Base-by-base conservation (phyloP, 257 asterid species). In the Jaltomata sinuosa region DNA sequence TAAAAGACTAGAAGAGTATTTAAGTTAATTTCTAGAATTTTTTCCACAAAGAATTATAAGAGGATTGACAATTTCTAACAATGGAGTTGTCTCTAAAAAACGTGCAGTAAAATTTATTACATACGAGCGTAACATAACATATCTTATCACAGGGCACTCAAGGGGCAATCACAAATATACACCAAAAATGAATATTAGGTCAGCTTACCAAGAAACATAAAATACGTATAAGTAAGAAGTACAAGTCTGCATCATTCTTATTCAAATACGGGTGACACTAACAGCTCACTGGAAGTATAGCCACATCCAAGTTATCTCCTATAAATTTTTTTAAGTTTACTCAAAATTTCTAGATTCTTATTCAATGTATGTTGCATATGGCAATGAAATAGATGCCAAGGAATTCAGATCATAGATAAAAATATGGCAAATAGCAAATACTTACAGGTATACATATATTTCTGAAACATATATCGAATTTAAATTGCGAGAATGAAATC, bases 261-360 rank as follows among this genome's bases (percentile, higher is more conserved):
- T 61, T 31, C 36, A 18, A 31, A 61, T 16, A 25, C 10, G 4
- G 19, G 36, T 27, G 69, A 16, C 69, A 25, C 27, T 38, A 61
- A 61, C 32, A 40, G 47, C 40, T 84, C 83, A 91, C 88, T 89
- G 92, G 83, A 85, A 87, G 88, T 31, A 92, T 90, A 18, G 94
- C 94, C 79, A 91, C 94, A 69, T 92, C 95, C 91, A 92, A 88
- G 91, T 92, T 88, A 86, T 92, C 95, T 29, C 95, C 95, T 59
- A 92, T 88, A 93, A 93, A n/a, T n/a, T 81, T 90, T 91, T 85
- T 86, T 90, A 86, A 92, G 94, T 79, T 90, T 92, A 27, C 88
- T 89, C 86, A 92, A 84, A 8, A 42, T 42, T 8, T 42, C 11
- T 8, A 42, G 49, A 42, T 42, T 11, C 8, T 8, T 42, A 42